Percentiles rank a stretch among this genome's conserved stretches.
Conservation (phyloP, 2,329 filamentous ascomycete species). For the Nannizzia gypsea region DNA sequence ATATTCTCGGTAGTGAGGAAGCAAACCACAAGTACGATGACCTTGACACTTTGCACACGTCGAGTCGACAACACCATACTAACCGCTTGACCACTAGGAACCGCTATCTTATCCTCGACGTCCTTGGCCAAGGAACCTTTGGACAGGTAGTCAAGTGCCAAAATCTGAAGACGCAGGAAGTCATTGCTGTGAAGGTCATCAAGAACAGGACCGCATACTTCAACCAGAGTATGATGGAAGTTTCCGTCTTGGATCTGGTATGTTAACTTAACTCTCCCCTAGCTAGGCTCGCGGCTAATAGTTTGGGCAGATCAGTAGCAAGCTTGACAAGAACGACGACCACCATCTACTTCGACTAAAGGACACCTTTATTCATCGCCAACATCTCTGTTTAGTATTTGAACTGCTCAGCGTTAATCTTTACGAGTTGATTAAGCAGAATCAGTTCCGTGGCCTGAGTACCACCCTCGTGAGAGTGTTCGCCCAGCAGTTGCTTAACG, state of each 20-base stretch:
- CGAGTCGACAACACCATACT: background rate
- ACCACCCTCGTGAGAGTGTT: slow-evolving; percentile 96
- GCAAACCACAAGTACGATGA: slow-evolving; percentile 78
- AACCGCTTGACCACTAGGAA: slow-evolving; percentile 47
- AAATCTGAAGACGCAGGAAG: slow-evolving; percentile 94
- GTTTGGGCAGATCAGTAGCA: slow-evolving; percentile 72
- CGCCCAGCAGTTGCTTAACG: slow-evolving; percentile 90
- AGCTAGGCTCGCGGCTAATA: slow-evolving; percentile 2
- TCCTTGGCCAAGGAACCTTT: slow-evolving; percentile 93
- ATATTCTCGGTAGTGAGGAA: slow-evolving; percentile 94
- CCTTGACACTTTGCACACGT: background rate
- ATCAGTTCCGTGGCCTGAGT: slow-evolving; percentile 93
- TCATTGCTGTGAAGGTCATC: slow-evolving; percentile 97
- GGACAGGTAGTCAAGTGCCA: slow-evolving; percentile 98
- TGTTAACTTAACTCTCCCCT: slow-evolving; percentile 18
- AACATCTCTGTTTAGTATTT: slow-evolving; percentile 93
- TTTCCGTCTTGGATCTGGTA: slow-evolving; percentile 90
- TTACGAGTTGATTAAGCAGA: slow-evolving; percentile 98
- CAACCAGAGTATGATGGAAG: slow-evolving; percentile 99
- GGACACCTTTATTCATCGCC: slow-evolving; percentile 94
- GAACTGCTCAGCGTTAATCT: slow-evolving; percentile 94
- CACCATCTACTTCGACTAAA: slow-evolving; percentile 90
- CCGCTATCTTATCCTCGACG: slow-evolving; percentile 91
- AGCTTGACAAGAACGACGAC: slow-evolving; percentile 98
- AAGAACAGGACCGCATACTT: slow-evolving; percentile 99